A percentile compares a stretch with the other conserved stretches of the same genome.
Evolutionary conservation across 805 yeast genomes (phyloP).

Genomic region (Suhomyces pyralidae): DNA sequence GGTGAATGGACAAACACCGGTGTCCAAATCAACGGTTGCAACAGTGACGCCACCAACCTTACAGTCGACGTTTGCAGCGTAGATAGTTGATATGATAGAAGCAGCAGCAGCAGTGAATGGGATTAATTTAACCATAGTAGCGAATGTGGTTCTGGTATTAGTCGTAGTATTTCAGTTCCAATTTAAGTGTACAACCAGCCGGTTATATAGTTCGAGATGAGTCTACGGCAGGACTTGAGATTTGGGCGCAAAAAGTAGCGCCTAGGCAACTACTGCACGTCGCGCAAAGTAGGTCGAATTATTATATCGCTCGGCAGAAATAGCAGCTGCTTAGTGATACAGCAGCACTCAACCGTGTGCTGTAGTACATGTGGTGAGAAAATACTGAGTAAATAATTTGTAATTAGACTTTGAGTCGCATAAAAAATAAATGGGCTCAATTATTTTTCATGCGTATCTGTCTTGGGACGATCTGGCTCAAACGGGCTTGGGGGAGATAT

Average conservation of each 20-base stretch:
- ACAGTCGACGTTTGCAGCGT: conserved; percentile 38
- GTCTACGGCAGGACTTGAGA: not conserved
- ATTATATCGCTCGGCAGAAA: not conserved
- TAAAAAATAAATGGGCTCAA: not conserved
- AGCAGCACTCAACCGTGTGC: not conserved
- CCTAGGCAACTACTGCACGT: not conserved
- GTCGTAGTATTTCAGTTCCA: not conserved
- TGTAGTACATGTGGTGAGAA: not conserved
- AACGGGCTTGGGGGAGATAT: not conserved
- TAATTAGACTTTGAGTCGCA: not conserved
- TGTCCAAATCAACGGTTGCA: conserved; percentile 38
- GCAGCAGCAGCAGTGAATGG: conserved; percentile 20
- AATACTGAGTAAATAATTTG: not conserved
- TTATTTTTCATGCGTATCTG: not conserved
- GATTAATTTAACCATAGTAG: conserved; percentile 14
- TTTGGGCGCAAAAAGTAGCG: not conserved
- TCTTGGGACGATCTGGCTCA: not conserved
- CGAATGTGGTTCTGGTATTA: conserved; percentile 1
- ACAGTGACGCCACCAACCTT: conserved; percentile 30
- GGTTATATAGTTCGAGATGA: not conserved
- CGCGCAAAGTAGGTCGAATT: not conserved
- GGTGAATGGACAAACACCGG: conserved; percentile 39
- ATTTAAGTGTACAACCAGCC: not conserved
- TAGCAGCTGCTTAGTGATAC: no score
- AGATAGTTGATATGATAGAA: conserved; percentile 19